phyloP scores from a whole-genome alignment of 371 early-diverging fungal species.

The Mortierella sp. region DNA sequence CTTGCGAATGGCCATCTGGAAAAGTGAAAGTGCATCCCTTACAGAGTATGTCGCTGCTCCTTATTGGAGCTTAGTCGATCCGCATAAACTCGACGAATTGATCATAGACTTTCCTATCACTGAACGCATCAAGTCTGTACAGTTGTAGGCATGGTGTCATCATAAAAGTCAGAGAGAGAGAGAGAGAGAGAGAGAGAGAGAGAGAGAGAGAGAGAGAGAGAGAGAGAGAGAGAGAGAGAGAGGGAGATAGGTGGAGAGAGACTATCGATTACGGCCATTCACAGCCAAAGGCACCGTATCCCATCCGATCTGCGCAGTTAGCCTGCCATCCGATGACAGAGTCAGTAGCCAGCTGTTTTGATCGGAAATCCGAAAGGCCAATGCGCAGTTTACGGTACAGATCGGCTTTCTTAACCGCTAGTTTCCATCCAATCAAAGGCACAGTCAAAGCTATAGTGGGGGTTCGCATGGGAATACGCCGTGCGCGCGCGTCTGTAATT shows the following conservation, averaged over 20 bases:
- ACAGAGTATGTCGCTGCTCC: slow-evolving; percentile 7
- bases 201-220: neutral
- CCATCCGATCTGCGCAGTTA: slow-evolving; percentile 2
- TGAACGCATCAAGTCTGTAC: neutral
- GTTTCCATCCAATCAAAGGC: neutral
- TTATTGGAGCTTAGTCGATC: slow-evolving; percentile 16
- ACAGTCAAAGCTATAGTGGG: neutral
- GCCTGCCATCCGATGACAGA: neutral
- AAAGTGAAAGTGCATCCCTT: slow-evolving; percentile 2
- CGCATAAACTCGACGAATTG: slow-evolving; percentile 6
- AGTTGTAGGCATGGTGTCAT: neutral
- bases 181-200: neutral
- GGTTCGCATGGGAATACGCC: slow-evolving; percentile 6
- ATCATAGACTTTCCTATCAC: neutral
- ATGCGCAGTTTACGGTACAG: no score
- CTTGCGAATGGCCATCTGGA: slow-evolving; percentile 8
- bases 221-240: neutral
- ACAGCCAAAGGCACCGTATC: slow-evolving; percentile 1
- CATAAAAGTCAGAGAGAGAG: neutral
- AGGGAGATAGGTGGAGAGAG: neutral
- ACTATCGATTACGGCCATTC: slow-evolving; percentile 4
- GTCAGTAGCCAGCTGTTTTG: neutral
- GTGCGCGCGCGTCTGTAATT: slow-evolving; percentile 1
- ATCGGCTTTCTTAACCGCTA: neutral
- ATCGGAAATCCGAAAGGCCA: neutral